Percentiles rank a stretch among this genome's conserved stretches.
Evolutionary conservation across 176 grass and related monocot genomes (phyloP).

Genomic region (maize (Zea mays)): DNA sequence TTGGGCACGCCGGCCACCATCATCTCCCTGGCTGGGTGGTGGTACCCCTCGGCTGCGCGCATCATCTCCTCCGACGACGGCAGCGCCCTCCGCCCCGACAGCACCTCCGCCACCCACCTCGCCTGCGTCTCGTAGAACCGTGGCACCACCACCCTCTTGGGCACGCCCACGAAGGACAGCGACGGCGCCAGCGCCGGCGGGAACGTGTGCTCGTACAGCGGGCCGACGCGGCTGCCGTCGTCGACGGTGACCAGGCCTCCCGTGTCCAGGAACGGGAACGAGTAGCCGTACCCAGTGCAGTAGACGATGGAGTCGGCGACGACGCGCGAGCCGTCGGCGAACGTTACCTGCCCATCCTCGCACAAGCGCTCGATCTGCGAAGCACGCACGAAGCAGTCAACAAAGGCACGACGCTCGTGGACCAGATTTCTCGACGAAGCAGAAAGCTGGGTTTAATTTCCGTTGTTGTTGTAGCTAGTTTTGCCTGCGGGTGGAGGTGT

Average conservation of each 20-base stretch:
- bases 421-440: no score
- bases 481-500: background rate
- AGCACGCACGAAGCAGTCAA: no score
- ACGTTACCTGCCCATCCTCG: slow-evolving; percentile 20
- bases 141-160: background rate
- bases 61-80: slow-evolving; percentile 27
- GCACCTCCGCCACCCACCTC: slow-evolving; percentile 37
- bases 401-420: no score
- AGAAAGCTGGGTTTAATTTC: no score
- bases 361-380: background rate
- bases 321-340: slow-evolving; percentile 35
- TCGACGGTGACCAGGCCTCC: slow-evolving; percentile 20
- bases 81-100: slow-evolving; percentile 16
- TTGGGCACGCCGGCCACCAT: slow-evolving; percentile 14
- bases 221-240: slow-evolving; percentile 22
- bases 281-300: slow-evolving; percentile 34
- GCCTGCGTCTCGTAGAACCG: slow-evolving; percentile 16
- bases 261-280: slow-evolving; percentile 45
- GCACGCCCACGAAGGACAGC: slow-evolving; percentile 43
- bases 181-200: slow-evolving; percentile 34
- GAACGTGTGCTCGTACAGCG: slow-evolving; percentile 42
- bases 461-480: no score
- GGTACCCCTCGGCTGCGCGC: background rate
- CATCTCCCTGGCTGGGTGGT: slow-evolving; percentile 10
- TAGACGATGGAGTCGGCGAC: slow-evolving; percentile 42